Evolutionary conservation across 2,329 filamentous ascomycete genomes (phyloP), one percentile per base, ranked within the genome.

Genomic region (Colletotrichum sp.): DNA sequence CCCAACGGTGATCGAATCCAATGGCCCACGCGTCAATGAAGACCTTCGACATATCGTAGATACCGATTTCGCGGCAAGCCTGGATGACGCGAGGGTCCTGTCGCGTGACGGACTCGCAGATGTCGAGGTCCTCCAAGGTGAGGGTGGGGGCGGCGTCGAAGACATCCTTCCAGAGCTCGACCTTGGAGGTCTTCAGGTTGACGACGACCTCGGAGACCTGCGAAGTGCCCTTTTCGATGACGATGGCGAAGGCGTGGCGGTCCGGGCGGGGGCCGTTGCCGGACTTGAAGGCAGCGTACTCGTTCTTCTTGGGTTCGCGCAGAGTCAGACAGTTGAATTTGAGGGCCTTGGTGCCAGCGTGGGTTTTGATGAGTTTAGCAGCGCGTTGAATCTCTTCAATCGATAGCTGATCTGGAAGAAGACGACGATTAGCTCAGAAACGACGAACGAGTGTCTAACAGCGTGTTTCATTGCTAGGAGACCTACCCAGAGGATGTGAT

Each of bases 21-120:
- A 96, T 95, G 2, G 94, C 95, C 94, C 94, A 96, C 55, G 93
- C 94, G 83, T 96, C 94, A 83, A 94, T 93, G 84, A 94, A 96
- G 48, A 96, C 93, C 85, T 96, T 95, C 84, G 94, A 86, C 94
- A 96, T 96, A 79, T 96, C 94, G 79, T 92, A 88, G 78, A 96
- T 95, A 25, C 94, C 94, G 77, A 95, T 86, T 44, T 96, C 91
- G 4, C 89, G 90, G 81, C 94, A 96, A 81, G 94, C 94, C 83
- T 95, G 92, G 80, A 96, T 94, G 75, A 96, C 94, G 77, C 92
- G 93, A 1, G 92, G 88, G 79, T 96, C 93, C 78, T 90, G 90
- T 75, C 94, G 89, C 59, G 92, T 89, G 32, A 95, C 86, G 48
- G 89, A 88, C 84, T 96, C 94, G 5, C 95, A 94, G 75, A 93